Evolutionary conservation across 805 yeast species (phyloP).

Genomic region (Metschnikowia cerradonensis): DNA sequence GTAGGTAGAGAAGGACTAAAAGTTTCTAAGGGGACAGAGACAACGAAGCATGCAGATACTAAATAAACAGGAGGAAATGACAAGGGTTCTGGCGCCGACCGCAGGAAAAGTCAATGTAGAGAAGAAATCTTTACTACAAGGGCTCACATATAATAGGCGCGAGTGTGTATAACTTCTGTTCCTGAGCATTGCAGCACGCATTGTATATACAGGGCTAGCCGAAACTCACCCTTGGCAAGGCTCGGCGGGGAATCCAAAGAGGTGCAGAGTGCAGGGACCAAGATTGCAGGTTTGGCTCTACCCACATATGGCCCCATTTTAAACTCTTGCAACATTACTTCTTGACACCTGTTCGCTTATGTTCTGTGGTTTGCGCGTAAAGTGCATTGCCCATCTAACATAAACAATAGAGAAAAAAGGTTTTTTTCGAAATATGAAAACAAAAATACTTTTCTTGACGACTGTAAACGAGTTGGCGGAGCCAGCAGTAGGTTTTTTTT

Average conservation of each 20-base stretch:
- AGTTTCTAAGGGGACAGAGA: background rate
- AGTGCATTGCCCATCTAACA: background rate
- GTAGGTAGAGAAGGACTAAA: background rate
- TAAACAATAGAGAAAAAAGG: background rate
- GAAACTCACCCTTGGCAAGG: background rate
- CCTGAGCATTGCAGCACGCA: conserved; percentile 1
- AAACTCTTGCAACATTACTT: background rate
- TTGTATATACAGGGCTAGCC: background rate
- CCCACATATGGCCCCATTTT: background rate
- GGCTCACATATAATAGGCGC: background rate
- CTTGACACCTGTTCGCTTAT: background rate
- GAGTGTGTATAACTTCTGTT: background rate
- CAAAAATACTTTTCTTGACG: too few species aligned
- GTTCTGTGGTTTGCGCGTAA: background rate
- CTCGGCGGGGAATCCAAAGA: too few species aligned
- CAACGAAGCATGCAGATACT: background rate
- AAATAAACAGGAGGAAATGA: background rate
- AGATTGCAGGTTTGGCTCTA: too few species aligned
- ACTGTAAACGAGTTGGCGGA: too few species aligned
- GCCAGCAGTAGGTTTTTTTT: background rate
- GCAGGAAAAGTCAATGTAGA: background rate
- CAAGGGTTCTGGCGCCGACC: background rate
- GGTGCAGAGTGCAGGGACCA: too few species aligned
- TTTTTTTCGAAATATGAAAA: too few species aligned
- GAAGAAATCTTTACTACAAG: background rate